Evolutionary conservation across 768 basidiomycete species (phyloP).

Genomic region (Lactarius akahatsu): DNA sequence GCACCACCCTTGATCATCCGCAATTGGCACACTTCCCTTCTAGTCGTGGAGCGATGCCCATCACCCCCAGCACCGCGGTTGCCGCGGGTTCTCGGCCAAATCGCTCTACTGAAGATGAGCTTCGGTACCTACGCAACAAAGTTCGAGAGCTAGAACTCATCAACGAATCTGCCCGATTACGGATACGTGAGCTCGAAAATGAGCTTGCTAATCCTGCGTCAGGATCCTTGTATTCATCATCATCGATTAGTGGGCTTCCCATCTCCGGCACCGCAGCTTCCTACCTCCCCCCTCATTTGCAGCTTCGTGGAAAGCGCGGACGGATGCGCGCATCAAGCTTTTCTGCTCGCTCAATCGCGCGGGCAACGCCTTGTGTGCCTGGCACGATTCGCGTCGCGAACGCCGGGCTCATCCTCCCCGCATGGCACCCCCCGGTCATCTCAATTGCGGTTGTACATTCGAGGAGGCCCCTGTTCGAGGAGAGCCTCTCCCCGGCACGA

Average conservation of each 20-base stretch:
- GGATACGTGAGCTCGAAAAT: conserved; percentile 48
- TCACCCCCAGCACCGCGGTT: conserved; percentile 30
- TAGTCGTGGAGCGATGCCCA: conserved; percentile 33
- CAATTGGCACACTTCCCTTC: conserved; percentile 29
- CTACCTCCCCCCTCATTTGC: conserved; percentile 50
- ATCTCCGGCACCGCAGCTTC: conserved; percentile 36
- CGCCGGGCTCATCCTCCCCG: conserved; percentile 74
- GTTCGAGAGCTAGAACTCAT: conserved; percentile 64
- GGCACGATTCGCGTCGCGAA: conserved; percentile 88
- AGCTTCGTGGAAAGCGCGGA: conserved; percentile 67
- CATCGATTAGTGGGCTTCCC: conserved; percentile 34
- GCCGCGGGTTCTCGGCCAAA: conserved; percentile 30
- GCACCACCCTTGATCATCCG: conserved; percentile 24
- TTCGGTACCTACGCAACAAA: conserved; percentile 53
- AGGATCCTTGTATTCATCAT: conserved; percentile 27
- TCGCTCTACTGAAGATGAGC: conserved; percentile 46
- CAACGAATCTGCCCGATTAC: conserved; percentile 50
- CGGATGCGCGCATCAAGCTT: conserved; percentile 64
- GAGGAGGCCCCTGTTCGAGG: conserved; percentile 87
- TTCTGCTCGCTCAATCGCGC: conserved; percentile 85
- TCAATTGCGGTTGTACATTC: conserved; percentile 85
- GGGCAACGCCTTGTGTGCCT: conserved; percentile 85
- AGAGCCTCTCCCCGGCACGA: conserved; percentile 74
- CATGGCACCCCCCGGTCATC: conserved; percentile 71
- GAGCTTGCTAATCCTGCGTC: conserved; percentile 41